Evolutionary conservation across 208 protist species (phyloP).

Genomic region (Leishmania aethiopica): DNA sequence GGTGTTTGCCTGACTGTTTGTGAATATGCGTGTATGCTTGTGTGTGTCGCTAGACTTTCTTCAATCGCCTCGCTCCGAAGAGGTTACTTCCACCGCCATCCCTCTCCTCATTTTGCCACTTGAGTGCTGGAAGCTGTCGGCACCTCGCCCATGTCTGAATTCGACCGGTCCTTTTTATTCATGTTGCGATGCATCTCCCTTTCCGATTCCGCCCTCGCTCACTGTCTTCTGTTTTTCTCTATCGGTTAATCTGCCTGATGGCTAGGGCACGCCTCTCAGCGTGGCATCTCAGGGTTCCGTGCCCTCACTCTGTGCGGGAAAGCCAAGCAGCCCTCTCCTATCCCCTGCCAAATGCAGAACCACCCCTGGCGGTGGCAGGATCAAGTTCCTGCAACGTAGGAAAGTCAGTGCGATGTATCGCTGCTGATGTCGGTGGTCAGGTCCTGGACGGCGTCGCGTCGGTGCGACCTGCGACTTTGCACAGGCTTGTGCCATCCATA

Average conservation of each 20-base stretch:
- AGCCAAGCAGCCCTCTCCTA: background rate
- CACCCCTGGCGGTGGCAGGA: too few relatives aligned
- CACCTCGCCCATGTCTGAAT: background rate
- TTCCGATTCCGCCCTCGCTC: background rate
- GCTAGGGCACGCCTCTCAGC: background rate
- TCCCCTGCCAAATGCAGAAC: background rate
- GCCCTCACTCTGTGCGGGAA: background rate
- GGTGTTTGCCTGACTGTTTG: background rate
- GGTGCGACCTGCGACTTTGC: background rate
- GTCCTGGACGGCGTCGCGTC: background rate
- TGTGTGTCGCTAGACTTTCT: background rate
- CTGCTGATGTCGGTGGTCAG: background rate
- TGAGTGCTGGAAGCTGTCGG: background rate
- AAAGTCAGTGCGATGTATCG: background rate
- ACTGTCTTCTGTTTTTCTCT: background rate
- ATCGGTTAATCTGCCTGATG: background rate
- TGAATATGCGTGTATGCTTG: background rate
- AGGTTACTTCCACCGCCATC: background rate
- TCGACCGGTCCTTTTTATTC: background rate
- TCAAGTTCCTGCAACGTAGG: background rate
- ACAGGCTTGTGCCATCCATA: background rate
- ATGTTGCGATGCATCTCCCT: background rate
- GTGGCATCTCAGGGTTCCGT: background rate
- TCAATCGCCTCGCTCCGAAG: background rate
- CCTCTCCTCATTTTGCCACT: background rate